These are phyloP conservation scores for Aspergillus sp. DNA, from an alignment of 2,329 filamentous ascomycete species.

Conservation along the genomic window DNA sequence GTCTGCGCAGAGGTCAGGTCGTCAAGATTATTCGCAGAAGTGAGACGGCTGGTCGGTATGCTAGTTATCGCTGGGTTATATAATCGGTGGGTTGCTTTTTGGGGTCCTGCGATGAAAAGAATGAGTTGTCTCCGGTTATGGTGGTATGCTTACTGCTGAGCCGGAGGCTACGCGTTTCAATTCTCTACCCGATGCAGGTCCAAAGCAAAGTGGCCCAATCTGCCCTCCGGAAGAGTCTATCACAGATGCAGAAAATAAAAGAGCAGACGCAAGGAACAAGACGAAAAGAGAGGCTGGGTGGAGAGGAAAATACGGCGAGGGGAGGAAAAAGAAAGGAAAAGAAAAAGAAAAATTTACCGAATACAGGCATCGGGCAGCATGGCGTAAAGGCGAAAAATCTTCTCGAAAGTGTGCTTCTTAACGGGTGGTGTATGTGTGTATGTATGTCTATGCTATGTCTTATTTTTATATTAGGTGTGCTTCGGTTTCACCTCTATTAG, in stretches of 20 bases:
- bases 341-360: constrained; percentile 30
- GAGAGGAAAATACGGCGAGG: neutral
- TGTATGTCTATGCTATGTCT: constrained; percentile 3
- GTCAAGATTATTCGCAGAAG: constrained; percentile 97
- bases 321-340: constrained; percentile 17
- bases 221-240: too few species aligned
- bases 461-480: neutral
- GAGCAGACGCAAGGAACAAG: neutral
- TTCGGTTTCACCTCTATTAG: neutral
- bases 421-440: constrained; percentile 17
- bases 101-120: too few species aligned
- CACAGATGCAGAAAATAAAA: too few species aligned
- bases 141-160: too few species aligned
- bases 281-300: neutral
- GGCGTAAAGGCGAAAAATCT: constrained; percentile 40
- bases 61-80: constrained; percentile 79
- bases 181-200: too few species aligned
- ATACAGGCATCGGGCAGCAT: constrained; percentile 41
- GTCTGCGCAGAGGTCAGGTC: constrained; percentile 85
- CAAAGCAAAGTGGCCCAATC: too few species aligned
- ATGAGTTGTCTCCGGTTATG: too few species aligned
- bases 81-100: constrained; percentile 25
- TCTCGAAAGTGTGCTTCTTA: neutral
- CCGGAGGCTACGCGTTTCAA: too few species aligned
- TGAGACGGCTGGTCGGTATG: constrained; percentile 94